phyloP scores from a whole-genome alignment of 2,329 filamentous ascomycete species.

The Colletotrichum musicola region DNA sequence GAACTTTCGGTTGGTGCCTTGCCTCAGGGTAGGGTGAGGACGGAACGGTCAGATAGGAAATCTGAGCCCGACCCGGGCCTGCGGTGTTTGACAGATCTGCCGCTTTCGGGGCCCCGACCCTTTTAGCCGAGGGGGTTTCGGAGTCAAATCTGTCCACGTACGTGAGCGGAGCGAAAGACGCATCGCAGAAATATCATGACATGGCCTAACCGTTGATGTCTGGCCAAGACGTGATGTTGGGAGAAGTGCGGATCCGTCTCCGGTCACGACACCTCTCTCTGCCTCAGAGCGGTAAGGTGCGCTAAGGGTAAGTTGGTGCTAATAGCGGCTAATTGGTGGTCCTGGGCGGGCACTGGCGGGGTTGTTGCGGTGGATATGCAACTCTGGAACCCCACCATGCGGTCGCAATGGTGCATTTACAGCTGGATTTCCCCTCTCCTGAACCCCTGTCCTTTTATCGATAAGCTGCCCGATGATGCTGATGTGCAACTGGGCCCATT shows the following conservation, averaged over 20 bases:
- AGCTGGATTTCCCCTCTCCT: constrained; percentile 30
- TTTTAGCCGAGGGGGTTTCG: neutral
- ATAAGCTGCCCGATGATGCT: constrained; percentile 34
- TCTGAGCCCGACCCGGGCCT: constrained; percentile 9
- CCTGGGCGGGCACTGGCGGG: constrained; percentile 19
- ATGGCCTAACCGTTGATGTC: neutral
- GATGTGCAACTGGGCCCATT: constrained; percentile 25
- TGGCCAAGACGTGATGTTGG: constrained; percentile 30
- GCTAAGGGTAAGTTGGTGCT: constrained; percentile 1
- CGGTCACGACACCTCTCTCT: constrained; percentile 21
- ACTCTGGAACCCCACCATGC: constrained; percentile 11
- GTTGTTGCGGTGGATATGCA: constrained; percentile 22
- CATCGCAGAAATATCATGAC: neutral
- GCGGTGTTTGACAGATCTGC: neutral
- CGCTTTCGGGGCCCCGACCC: neutral
- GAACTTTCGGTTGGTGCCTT: constrained; percentile 34
- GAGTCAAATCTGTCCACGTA: neutral
- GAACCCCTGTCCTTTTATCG: constrained; percentile 29
- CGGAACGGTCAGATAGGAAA: neutral
- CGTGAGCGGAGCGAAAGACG: neutral
- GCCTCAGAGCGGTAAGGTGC: constrained; percentile 15
- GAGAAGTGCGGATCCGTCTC: constrained; percentile 29
- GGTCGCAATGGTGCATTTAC: constrained; percentile 15
- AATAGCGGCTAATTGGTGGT: neutral
- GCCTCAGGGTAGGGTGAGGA: constrained; percentile 24